These are phyloP conservation scores for Chytriomyces sp. DNA, from an alignment of 192 early-diverging fungal species.

Conservation along the genomic window DNA sequence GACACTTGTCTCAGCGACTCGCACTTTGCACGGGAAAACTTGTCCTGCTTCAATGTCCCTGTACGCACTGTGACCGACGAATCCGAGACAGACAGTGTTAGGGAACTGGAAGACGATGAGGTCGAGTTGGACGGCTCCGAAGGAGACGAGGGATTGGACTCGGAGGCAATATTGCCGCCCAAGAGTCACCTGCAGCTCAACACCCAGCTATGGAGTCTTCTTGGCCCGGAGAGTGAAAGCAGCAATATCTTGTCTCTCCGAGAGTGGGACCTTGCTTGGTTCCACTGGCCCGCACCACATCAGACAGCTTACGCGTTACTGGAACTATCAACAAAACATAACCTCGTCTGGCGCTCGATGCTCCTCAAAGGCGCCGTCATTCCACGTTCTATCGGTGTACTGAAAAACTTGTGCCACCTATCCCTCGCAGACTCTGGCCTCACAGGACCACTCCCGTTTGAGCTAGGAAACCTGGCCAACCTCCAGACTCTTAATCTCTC, in stretches of 20 bases:
- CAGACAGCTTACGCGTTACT: neutral
- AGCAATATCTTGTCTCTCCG: neutral
- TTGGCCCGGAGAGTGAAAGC: neutral
- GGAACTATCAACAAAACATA: neutral
- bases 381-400: neutral
- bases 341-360: neutral
- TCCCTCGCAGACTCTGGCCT: neutral
- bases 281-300: neutral
- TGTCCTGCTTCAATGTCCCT: slow-evolving; percentile 6
- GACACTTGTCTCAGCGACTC: neutral
- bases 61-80: neutral
- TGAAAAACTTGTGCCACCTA: neutral
- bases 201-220: neutral
- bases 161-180: neutral
- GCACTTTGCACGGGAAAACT: slow-evolving; percentile 14
- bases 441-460: neutral
- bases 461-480: neutral
- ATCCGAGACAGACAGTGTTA: neutral
- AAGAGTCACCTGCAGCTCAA: neutral
- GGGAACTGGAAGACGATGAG: neutral
- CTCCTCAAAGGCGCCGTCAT: neutral
- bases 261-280: neutral
- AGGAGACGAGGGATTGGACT: neutral
- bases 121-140: neutral
- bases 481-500: neutral